Evolutionary conservation across 164 flowering plant genomes (phyloP).

Genomic region (Hamamelis virginiana): DNA sequence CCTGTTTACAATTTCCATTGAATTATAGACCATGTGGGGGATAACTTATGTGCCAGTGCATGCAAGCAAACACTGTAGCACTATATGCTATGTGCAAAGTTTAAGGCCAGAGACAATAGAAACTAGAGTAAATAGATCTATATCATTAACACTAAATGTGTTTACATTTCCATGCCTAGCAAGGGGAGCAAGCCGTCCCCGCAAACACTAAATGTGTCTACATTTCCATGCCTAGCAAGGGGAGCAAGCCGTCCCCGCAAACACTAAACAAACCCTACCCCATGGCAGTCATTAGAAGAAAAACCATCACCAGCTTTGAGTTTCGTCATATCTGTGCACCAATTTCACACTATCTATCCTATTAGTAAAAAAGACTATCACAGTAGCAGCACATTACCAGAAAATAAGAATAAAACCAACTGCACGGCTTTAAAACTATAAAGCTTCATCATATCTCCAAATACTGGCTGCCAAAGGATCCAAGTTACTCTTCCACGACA

Average conservation of each 20-base stretch:
- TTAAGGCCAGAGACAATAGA: background rate
- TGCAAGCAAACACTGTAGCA: no score
- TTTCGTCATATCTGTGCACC: background rate
- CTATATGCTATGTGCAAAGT: no score
- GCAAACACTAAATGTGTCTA: background rate
- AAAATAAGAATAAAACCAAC: background rate
- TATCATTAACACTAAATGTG: background rate
- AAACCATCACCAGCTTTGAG: background rate
- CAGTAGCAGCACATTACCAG: conserved; percentile 1
- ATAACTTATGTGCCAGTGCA: no score
- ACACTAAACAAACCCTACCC: background rate
- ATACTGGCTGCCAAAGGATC: background rate
- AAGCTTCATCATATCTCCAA: background rate
- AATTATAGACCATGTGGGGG: no score
- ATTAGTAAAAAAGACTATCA: background rate
- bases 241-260: background rate
- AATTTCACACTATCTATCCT: background rate
- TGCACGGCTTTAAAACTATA: background rate
- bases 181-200: background rate
- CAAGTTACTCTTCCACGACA: conserved; percentile 19
- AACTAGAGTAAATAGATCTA: background rate
- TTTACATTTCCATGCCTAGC: conserved; percentile 4
- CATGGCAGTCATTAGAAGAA: background rate
- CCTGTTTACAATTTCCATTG: no score
- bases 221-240: conserved; percentile 2